These are phyloP conservation scores for Pulveroboletus sp. DNA, from an alignment of 768 basidiomycete species.

Conservation along the genomic window DNA sequence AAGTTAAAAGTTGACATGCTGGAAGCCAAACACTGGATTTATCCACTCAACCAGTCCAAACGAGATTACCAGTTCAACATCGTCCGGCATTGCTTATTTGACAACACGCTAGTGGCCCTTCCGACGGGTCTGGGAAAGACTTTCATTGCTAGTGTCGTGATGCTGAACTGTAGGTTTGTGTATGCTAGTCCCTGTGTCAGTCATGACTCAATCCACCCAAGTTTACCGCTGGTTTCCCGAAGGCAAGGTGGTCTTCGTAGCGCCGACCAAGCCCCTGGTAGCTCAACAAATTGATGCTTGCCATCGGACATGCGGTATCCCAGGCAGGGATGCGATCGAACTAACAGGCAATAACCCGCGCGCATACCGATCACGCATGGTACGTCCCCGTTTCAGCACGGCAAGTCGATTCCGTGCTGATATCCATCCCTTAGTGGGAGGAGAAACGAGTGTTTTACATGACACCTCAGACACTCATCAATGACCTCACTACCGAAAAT, in stretches of 20 bases:
- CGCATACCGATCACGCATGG: constrained; percentile 53
- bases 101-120: constrained; percentile 90
- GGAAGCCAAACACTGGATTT: constrained; percentile 84
- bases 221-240: constrained; percentile 92
- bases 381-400: constrained; percentile 33
- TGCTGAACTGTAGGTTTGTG: constrained; percentile 78
- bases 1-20: constrained; percentile 74
- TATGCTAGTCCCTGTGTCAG: not conserved
- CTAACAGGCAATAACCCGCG: constrained; percentile 73
- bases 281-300: constrained; percentile 93
- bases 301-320: constrained; percentile 90
- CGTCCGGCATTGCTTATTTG: constrained; percentile 76
- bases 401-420: not conserved
- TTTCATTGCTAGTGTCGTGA: constrained; percentile 94
- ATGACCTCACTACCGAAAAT: constrained; percentile 70
- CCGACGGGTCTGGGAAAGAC: constrained; percentile 98
- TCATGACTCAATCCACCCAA: constrained; percentile 29
- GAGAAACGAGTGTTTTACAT: constrained; percentile 89
- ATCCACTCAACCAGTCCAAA: constrained; percentile 81
- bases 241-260: constrained; percentile 91
- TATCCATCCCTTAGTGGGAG: constrained; percentile 51
- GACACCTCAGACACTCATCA: constrained; percentile 92
- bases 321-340: constrained; percentile 78
- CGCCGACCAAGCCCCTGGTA: constrained; percentile 94
- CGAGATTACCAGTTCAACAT: constrained; percentile 97